Base-by-base conservation (phyloP, 139 green algal species). In the Gonium pectorale region DNA sequence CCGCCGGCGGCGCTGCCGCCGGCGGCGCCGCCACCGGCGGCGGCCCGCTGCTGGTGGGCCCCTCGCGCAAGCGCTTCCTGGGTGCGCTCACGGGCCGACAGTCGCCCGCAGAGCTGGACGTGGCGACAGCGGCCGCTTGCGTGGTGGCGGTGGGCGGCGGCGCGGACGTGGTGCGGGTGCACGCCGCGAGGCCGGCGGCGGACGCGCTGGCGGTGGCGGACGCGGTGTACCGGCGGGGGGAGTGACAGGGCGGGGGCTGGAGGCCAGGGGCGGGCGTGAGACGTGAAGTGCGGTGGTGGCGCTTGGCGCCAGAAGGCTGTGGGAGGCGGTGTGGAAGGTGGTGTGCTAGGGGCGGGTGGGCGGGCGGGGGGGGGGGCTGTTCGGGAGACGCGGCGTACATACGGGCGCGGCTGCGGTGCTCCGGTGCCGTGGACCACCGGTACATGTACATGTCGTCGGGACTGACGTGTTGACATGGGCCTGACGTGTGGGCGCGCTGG, bases 11-110 rank as follows among this genome's bases (percentile, higher is more conserved):
- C 4, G 49, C 19, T 40, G 26, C 56, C 49, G 24, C 64, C 38
- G 29, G 71, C 5, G 60, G 80, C 38, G 35, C 59, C 31, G 60
- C 74, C 75, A 0, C 21, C 0, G 26, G 60, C 31, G 64, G 64
- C 2, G 84, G 40, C 0, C 96, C 96, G 17, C 63, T 96, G 81
- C 90, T 98, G 37, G 52, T 96, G 49, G 96, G 96, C 5, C 90
- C 92, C 29, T 97, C 93, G 0, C 83, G 96, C 7, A 98, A 98
- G 83, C 88, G 92, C 41, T 98, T 98, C 87, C 77, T 98, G 56
- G 94, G 92, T 5, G 2, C 7, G 1, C 68, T 84, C 9, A 84
- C 78, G 27, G 78, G 62, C 3, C 62, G 63, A 11, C 15, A 74
- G 56, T 11, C 21, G 31, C 35, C 91, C 0, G 49, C 62, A 51